phyloP scores from a whole-genome alignment of 2,329 filamentous ascomycete genomes.

The Balansia obtecta region DNA sequence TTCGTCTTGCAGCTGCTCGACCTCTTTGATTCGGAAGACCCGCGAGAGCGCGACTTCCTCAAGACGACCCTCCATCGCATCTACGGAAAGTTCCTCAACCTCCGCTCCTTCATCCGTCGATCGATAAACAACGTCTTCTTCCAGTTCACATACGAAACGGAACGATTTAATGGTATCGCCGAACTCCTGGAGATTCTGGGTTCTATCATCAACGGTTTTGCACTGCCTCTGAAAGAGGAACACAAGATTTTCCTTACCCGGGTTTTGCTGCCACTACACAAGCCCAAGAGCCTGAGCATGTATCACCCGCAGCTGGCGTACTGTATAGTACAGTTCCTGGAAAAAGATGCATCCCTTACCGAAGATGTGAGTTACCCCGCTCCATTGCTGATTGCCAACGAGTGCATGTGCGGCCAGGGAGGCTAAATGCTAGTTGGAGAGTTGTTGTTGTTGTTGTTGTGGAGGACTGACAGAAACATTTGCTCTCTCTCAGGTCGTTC shows the following conservation, averaged over 20 bases:
- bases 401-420: background rate
- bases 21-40: conserved; percentile 95
- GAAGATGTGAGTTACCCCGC: conserved; percentile 66
- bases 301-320: conserved; percentile 97
- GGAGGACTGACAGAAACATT: no score
- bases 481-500: conserved; percentile 55
- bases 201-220: conserved; percentile 98
- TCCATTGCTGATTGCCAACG: background rate
- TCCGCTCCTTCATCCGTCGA: conserved; percentile 90
- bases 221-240: conserved; percentile 90
- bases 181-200: conserved; percentile 93
- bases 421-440: background rate
- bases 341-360: conserved; percentile 92
- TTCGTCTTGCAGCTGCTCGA: conserved; percentile 96
- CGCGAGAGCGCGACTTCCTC: conserved; percentile 88
- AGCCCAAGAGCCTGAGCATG: conserved; percentile 99
- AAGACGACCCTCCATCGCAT: conserved; percentile 97
- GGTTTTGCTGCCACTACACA: conserved; percentile 87
- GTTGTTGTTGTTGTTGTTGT: no score
- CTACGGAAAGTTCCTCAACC: conserved; percentile 96
- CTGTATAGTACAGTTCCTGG: conserved; percentile 96
- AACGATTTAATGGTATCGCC: conserved; percentile 95
- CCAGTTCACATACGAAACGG: conserved; percentile 97
- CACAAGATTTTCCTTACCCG: conserved; percentile 96
- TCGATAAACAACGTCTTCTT: conserved; percentile 99